Base-by-base conservation (phyloP, 2,329 filamentous ascomycete genomes). In the Apiospora kogelbergensis region DNA sequence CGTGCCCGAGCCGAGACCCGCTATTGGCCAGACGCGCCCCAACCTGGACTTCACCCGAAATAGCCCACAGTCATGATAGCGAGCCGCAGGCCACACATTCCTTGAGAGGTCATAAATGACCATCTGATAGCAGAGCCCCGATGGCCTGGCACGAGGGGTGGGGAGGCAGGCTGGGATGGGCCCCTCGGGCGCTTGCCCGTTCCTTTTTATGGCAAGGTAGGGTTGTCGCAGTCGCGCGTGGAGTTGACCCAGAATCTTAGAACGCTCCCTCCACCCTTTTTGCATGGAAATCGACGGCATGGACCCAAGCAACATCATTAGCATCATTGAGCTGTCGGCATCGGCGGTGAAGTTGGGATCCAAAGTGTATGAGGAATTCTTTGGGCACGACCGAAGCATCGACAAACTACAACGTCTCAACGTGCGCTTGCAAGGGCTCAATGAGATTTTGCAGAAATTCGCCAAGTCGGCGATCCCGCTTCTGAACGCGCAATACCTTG, bases 371-470 rank as follows among this genome's bases (percentile, higher is more conserved):
- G 33, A 41, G 15, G 71, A 74, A 68, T 74, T 76, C 48, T 71
- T 71, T 41, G 71, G 71, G 11, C 68, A 72, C 33, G 72, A 72
- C n/a, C 69, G 37, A 41, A 67, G 70, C 10, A 69, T 67, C 33
- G 71, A 72, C 46, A 72, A 71, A 41, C 73, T 76, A 15, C 69
- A 41, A n/a, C 67, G 69, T 60, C 69, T 76, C 17, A 75, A 74
- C n/a, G 53, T 45, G 45, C 73, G 73, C 26, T 70, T 75, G 63
- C 71, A 69, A 40, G 68, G n/a, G 53, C 71, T 76, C 22, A 69
- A 74, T 57, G 57, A 33, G 1, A 65, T 69, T 48, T 48, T 75
- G 22, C 65, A 70, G 53, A 67, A 69, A 37, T 68, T 73, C 57
- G 41, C 70, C 44, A 68, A 65, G 30, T 69, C 65, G 13, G 45